Percentiles rank a stretch among this genome's conserved stretches.
phyloP scores from a whole-genome alignment of 2,329 filamentous ascomycete species.

The Scedosporium dehoogii region DNA sequence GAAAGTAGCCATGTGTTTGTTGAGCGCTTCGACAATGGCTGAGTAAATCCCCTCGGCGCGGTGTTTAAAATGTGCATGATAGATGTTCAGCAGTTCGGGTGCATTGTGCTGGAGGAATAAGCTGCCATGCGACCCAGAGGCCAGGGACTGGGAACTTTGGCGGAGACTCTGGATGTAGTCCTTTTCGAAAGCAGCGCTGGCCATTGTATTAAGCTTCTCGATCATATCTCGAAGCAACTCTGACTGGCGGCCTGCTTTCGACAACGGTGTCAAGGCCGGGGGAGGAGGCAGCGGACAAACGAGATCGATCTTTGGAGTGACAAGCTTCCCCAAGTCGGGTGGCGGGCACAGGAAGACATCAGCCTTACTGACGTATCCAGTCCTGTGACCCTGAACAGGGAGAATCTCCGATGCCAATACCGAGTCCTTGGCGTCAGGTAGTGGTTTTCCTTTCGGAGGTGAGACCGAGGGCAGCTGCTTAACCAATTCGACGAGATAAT shows the following conservation, averaged over 20 bases:
- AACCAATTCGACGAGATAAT: conserved; percentile 12
- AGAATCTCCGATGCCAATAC: neutral
- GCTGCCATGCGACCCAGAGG: neutral
- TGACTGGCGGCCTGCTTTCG: neutral
- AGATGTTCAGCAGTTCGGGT: neutral
- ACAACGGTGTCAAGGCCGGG: neutral
- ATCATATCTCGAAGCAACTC: neutral
- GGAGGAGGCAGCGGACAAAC: neutral
- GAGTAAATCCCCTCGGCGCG: neutral
- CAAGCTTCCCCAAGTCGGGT: neutral
- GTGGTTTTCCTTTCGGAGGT: neutral
- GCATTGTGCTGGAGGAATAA: neutral
- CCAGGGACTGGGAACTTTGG: neutral
- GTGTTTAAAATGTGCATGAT: neutral
- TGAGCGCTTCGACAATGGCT: neutral
- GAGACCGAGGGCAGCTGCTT: neutral
- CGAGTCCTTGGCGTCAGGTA: neutral
- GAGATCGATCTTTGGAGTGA: neutral
- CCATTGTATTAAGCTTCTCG: neutral
- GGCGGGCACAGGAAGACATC: neutral
- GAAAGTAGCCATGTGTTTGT: neutral
- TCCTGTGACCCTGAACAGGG: neutral
- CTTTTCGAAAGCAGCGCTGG: neutral
- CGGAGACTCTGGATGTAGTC: conserved; percentile 1
- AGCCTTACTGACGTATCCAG: neutral